Base-by-base conservation (phyloP, 106 monocot genomes). In the Hemerocallis citrina region DNA sequence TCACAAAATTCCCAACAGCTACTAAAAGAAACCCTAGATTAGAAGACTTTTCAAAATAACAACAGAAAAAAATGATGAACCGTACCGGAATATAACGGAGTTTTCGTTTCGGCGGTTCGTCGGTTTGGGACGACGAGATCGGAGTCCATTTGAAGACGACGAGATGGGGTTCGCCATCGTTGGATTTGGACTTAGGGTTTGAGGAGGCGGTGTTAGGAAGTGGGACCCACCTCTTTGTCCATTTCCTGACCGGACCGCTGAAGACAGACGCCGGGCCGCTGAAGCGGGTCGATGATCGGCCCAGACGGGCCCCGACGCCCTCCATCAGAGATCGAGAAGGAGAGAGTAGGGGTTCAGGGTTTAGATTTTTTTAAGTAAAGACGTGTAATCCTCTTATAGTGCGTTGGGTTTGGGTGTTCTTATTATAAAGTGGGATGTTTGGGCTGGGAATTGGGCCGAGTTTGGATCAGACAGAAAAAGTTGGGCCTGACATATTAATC, bases 221-320 rank as follows among this genome's bases (percentile, higher is more conserved):
- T 19, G 82, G 83, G 27, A 95, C 82, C 94, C 94, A 95, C 58
- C 54, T 80, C 86, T 95, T 95, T 68, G 75, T 83, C 94, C 94
- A 95, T 68, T 80, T 80, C 66, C 86, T 51, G 34, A 95, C 94
- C 21, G 85, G 89, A 6, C 94, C 94, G 59, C 57, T 83, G 89
- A 95, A 95, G 29, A 79, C 85, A 1, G 86, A 62, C 23, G 86
- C 65, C 29, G 94, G 85, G 0, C 81, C 81, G 0, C 79, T 80
- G 71, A 86, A 95, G 21, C 94, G 72, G 15, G 94, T 78, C 48
- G 94, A 95, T 11, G 94, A 89, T 6, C 94, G 82, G 33, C 94
- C 94, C 35, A 89, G 76, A 8, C 94, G 79, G 10, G 83, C 85
- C 7, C 89, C 94, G 0, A 89, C 94, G 29, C 86, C 83, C 71